Evolutionary conservation across 2,329 filamentous ascomycete genomes (phyloP), one percentile per base, ranked within the genome.

Genomic region (Xylaria sp.): DNA sequence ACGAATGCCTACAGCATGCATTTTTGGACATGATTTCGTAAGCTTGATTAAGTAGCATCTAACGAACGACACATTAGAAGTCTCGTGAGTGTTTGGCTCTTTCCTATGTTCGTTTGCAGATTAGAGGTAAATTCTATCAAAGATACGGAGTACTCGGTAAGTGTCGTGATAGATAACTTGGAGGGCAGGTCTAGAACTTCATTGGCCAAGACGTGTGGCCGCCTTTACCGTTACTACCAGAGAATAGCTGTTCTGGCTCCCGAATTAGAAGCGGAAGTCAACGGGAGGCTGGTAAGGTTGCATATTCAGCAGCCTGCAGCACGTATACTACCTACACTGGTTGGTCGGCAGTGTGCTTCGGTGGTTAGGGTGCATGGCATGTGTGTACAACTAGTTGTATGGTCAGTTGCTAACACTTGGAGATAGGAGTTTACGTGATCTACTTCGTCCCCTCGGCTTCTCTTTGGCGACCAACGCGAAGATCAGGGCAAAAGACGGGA

Each of bases 181-280:
- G 58, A 37, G 47, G 46, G 31, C 23, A 23, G 37, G 50, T 15
- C 42, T 25, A 38, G 43, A 40, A 31, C 35, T 52, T 46, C 45
- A 58, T 56, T 65, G 58, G 56, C 47, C 56, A 2, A 38, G 17
- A 51, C 19, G 57, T 42, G 54, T 63, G 56, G 47, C 46, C 23
- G 15, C 25, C 40, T 43, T 60, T 17, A 19, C 23, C 19, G 54
- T 37, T 35, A 46, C 19, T 40, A 51, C 56, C 25, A 63, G 50
- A 63, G 17, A 57, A 60, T 33, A 62, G 43, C 47, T 50, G 49
- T 57, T 55, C 60, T 52, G 63, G 47, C 47, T 60, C 51, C 60
- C 60, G 56, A 65, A 63, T 65, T 60, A 65, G 60, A 65, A 60
- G 63, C 60, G 56, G 60, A 60, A 57, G 42, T 60, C 56, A 53